Evolutionary conservation across 495 filamentous ascomycete species (phyloP).

Genomic region (Hypoxylon perforatum): DNA sequence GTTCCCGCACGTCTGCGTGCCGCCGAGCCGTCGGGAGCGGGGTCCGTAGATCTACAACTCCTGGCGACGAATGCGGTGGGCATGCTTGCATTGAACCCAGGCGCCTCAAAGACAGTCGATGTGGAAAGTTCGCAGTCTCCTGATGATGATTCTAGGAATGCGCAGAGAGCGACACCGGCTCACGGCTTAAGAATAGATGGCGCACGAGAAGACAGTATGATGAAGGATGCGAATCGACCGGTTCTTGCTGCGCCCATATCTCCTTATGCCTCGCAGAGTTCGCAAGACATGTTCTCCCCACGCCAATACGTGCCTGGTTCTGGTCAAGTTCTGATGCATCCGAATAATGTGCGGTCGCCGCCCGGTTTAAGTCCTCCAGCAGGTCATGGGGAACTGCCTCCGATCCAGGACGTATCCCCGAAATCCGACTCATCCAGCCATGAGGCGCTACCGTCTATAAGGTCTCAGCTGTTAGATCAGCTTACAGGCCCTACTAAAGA

Average conservation of each 20-base stretch:
- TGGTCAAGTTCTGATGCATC: slow-evolving; percentile 46
- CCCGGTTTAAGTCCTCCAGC: slow-evolving; percentile 43
- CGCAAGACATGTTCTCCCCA: slow-evolving; percentile 42
- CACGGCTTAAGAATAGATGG: slow-evolving; percentile 25
- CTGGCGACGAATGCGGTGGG: slow-evolving; percentile 53
- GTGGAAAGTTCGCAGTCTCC: slow-evolving; percentile 35
- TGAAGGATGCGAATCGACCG: slow-evolving; percentile 37
- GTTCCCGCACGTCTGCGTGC: slow-evolving; percentile 31
- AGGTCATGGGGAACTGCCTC: slow-evolving; percentile 57
- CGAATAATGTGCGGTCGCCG: slow-evolving; percentile 46
- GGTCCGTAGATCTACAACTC: slow-evolving; percentile 50
- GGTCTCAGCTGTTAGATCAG: slow-evolving; percentile 52
- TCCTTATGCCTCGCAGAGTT: slow-evolving; percentile 39
- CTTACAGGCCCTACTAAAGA: slow-evolving; percentile 46
- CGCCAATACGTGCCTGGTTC: slow-evolving; percentile 30
- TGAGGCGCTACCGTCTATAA: slow-evolving; percentile 59
- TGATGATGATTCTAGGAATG: slow-evolving; percentile 30
- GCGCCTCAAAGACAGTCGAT: slow-evolving; percentile 41
- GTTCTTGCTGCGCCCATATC: slow-evolving; percentile 45
- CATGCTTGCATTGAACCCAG: slow-evolving; percentile 42
- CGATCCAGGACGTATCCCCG: slow-evolving; percentile 60
- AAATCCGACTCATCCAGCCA: slow-evolving; percentile 55
- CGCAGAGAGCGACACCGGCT: slow-evolving; percentile 25
- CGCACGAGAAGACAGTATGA: slow-evolving; percentile 27
- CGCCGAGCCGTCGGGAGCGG: slow-evolving; percentile 25